These are phyloP conservation scores for Colletotrichum sp. DNA, from an alignment of 2,329 filamentous ascomycete genomes.

Conservation along the genomic window DNA sequence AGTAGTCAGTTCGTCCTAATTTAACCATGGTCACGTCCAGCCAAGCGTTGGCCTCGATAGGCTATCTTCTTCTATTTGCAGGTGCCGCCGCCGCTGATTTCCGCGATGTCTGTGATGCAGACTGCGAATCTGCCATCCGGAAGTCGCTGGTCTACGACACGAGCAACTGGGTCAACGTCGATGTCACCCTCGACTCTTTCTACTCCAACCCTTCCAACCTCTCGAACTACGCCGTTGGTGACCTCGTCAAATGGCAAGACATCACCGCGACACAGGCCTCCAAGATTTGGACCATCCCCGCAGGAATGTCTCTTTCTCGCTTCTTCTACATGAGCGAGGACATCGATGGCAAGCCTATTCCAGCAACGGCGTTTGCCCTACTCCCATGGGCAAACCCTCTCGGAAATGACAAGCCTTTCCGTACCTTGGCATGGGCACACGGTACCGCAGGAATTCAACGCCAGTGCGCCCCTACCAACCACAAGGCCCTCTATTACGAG, in stretches of 20 bases:
- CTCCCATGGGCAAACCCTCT: constrained; percentile 9
- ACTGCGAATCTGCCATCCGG: constrained; percentile 1
- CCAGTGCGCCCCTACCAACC: constrained; percentile 27
- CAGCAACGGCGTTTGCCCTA: constrained; percentile 20
- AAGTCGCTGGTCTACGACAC: background rate
- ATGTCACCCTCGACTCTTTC: constrained; percentile 12
- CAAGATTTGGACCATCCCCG: constrained; percentile 17
- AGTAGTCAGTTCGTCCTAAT: accelerated
- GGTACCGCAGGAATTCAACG: constrained; percentile 26
- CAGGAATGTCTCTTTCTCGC: background rate
- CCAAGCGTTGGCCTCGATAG: background rate
- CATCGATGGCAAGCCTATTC: background rate
- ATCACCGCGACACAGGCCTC: background rate
- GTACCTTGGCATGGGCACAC: constrained; percentile 28
- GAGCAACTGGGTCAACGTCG: constrained; percentile 4
- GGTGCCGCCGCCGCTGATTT: background rate
- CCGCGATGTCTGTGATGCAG: constrained; percentile 17
- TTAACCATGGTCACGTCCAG: background rate
- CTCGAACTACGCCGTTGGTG: constrained; percentile 14
- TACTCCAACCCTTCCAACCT: constrained; percentile 19
- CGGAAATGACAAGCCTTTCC: background rate
- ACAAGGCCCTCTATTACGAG: constrained; percentile 25
- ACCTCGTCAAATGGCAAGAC: constrained; percentile 24
- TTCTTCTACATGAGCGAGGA: constrained; percentile 21
- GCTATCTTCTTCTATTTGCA: background rate